Base-by-base conservation (phyloP, 176 grass and related monocot species). In the Oryza meridionalis region DNA sequence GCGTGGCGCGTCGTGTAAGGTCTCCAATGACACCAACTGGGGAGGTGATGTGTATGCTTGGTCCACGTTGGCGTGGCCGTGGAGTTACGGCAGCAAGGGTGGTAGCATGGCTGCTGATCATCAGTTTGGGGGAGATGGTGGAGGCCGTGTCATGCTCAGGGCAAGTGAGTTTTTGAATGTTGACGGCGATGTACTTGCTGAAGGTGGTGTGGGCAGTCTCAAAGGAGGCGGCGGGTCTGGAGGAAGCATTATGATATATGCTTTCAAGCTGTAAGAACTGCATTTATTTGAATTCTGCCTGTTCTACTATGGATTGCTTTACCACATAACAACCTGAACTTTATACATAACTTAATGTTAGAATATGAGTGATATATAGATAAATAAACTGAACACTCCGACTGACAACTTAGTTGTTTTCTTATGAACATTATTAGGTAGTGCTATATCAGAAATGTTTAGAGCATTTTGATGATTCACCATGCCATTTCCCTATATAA, bases 11-110 rank as follows among this genome's bases (percentile, higher is more conserved):
- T 95, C 93, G 5, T 99, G 96, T 31, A 81, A 90, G 53, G 84
- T 77, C 42, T 88, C 81, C 19, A 96, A 94, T 43, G 89, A 93
- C 47, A 99, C 93, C 4, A 95, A 96, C 85, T 99, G 96, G 96
- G 96, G 96, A 42, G 96, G 96, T 0, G 96, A 98, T 72, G 93
- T 99, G 38, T 99, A 99, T 21, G 91, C 87, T 2, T 99, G 96
- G 96, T 91, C 93, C 0, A 94, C 81, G 6, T 27, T 99, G 51
- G 76, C 68, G 0, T 16, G 66, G 19, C 96, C 96, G 17, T 92
- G 96, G 96, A 96, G 91, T 84, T 99, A 96, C 0, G 96, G 96
- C 15, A 99, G 96, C 69, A 92, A 90, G 73, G 96, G 96, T 9
- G 96, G 96, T 11, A 79, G 81, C 33, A 84, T 85, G 70, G 74